Evolutionary conservation across 2,329 filamentous ascomycete species (phyloP).

Genomic region (Phialocephala sp.): DNA sequence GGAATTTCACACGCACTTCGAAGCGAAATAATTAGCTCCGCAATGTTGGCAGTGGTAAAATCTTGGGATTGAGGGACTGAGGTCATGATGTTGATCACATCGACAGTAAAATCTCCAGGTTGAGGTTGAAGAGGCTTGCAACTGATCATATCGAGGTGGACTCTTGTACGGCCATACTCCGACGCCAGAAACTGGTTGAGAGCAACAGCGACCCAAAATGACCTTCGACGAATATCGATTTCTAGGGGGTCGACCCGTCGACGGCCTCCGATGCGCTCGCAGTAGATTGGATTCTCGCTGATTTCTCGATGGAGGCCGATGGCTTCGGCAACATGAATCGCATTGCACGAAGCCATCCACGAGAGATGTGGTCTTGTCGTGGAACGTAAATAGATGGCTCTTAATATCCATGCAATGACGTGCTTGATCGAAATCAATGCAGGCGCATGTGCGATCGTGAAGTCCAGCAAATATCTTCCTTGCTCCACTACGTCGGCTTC

Average conservation of each 20-base stretch:
- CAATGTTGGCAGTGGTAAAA: neutral
- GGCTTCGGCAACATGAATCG: constrained; percentile 40
- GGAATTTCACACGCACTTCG: constrained; percentile 9
- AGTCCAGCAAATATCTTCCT: constrained; percentile 35
- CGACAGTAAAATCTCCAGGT: constrained; percentile 25
- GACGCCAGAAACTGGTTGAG: constrained; percentile 32
- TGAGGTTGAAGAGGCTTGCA: constrained; percentile 21
- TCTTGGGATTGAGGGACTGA: constrained; percentile 16
- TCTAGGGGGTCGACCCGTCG: constrained; percentile 20
- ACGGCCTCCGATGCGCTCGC: constrained; percentile 10
- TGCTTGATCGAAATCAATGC: constrained; percentile 30
- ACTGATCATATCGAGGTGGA: constrained; percentile 28
- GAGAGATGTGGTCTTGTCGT: constrained; percentile 38
- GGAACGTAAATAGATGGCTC: constrained; percentile 38
- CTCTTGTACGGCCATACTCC: constrained; percentile 34
- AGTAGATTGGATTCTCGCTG: constrained; percentile 19
- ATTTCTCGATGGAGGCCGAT: constrained; percentile 41
- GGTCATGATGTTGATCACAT: constrained; percentile 29
- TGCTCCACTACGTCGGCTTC: constrained; percentile 40
- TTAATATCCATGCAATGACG: constrained; percentile 37
- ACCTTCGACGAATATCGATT: constrained; percentile 29
- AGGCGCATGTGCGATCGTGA: constrained; percentile 25
- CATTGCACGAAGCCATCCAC: constrained; percentile 37
- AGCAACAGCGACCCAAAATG: constrained; percentile 33
- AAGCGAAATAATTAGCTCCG: constrained; percentile 15